Evolutionary conservation across 148 eudicot species (phyloP), one percentile per base, ranked within the genome.

Genomic region (Vaccinium myrtillus): DNA sequence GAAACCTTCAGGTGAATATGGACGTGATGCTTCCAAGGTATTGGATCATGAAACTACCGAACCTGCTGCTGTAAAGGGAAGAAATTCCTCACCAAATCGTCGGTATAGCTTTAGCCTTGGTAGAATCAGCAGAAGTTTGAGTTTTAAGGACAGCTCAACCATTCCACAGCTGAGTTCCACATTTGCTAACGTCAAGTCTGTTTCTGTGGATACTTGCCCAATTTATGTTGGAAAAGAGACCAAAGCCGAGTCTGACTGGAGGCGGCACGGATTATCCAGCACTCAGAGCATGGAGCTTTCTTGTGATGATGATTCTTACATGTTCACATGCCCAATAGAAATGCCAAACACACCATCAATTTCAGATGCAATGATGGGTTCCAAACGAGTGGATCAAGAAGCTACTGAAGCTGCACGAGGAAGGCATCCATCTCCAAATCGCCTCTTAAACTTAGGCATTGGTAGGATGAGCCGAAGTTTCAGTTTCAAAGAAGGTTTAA

Each of bases 81-180:
- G 84, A 25, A 87, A 86, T 73, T 83, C 90, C 63, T 90, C 93
- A 46, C 89, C 87, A 30, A 84, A 87, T 83, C 86, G 86, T 50
- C 87, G 94, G 23, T 89, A 89, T 83, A 90, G 94, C 90, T 92
- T 90, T 82, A 82, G 88, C 86, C 83, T 91, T 56, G 88, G 88
- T 32, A 90, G 84, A 89, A 83, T 95, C 89, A 89, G 90, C 39
- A 93, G 87, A 91, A 94, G 95, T 88, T 86, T 90, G 77, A 94
- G 96, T 88, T 92, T 90, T 73, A 95, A 88, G 89, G 98, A 95
- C 59, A 83, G 90, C 32, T 87, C 90, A 19, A 74, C 51, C 61
- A 84, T 85, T 81, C 89, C 92, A 75, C 90, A 84, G 55, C 70
- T 87, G 63, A 88, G 59, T 63, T 86, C 90, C 25, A 77, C 85